Percentiles rank a stretch among this genome's conserved stretches.
Evolutionary conservation across 2,329 filamentous ascomycete species (phyloP).

Genomic region (Cladosporium colombiae): DNA sequence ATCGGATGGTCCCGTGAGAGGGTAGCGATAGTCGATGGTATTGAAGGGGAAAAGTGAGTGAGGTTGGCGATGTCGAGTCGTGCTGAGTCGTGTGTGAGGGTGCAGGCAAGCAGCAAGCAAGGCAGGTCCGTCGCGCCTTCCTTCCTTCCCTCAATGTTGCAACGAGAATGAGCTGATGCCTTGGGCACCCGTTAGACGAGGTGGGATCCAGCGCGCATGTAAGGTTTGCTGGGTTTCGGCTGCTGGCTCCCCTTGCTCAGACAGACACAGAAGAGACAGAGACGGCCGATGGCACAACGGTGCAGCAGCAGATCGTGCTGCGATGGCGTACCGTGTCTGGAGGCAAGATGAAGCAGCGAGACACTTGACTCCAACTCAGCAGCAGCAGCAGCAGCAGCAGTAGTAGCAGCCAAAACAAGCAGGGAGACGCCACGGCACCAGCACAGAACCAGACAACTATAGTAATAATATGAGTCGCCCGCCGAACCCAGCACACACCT

Average conservation of each 20-base stretch:
- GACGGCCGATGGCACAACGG: background rate
- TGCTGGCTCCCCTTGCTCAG: constrained; percentile 19
- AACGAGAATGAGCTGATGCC: background rate
- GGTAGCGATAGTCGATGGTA: background rate
- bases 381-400: background rate
- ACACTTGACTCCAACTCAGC: background rate
- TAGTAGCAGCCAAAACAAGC: background rate
- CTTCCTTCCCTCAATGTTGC: constrained; percentile 3
- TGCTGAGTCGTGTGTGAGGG: background rate
- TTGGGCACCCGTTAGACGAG: constrained; percentile 4
- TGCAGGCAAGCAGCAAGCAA: constrained; percentile 5
- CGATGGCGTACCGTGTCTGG: background rate
- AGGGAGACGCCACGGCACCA: background rate
- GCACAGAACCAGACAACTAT: background rate
- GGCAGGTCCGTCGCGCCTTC: constrained; percentile 2
- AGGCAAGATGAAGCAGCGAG: constrained; percentile 11
- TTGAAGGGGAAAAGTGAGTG: background rate
- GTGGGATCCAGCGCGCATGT: constrained; percentile 6
- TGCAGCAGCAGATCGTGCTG: background rate
- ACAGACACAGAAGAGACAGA: constrained; percentile 6
- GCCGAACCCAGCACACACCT: background rate
- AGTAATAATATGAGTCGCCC: constrained; percentile 9
- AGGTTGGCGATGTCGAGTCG: background rate
- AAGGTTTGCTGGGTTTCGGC: constrained; percentile 13
- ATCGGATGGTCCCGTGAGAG: background rate